Conservation (phyloP, 2,329 filamentous ascomycete species). For the Hirsutella rhossiliensis region DNA sequence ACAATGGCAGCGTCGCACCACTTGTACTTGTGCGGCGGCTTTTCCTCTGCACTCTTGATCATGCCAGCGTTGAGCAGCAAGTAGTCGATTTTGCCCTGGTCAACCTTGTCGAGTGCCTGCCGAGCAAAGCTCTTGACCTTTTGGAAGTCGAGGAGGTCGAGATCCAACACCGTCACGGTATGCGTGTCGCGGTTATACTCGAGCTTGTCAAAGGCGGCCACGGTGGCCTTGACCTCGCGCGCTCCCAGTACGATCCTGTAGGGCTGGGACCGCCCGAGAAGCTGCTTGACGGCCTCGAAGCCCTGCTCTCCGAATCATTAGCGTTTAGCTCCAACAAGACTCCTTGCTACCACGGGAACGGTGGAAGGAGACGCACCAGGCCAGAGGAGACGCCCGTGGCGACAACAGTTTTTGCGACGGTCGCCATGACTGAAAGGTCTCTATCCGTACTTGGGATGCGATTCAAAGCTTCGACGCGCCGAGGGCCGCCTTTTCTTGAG, state of each 20-base stretch:
- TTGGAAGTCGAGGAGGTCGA: constrained; percentile 33
- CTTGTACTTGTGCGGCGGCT: constrained; percentile 26
- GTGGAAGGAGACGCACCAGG: neutral
- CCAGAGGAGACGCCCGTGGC: constrained; percentile 2
- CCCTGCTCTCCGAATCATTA: constrained; percentile 23
- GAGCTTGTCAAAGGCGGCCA: constrained; percentile 28
- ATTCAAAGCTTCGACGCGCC: no score
- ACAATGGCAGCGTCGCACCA: constrained; percentile 40
- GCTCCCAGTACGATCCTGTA: constrained; percentile 38
- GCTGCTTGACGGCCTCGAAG: constrained; percentile 39
- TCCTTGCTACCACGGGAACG: neutral
- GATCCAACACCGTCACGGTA: constrained; percentile 30
- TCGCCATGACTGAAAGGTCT: neutral
- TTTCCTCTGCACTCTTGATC: constrained; percentile 20
- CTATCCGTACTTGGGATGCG: neutral
- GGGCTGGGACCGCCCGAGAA: constrained; percentile 30
- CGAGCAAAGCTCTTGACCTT: constrained; percentile 34
- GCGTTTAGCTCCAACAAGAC: neutral
- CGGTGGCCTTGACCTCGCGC: constrained; percentile 27
- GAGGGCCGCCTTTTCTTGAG: no score
- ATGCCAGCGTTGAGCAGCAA: constrained; percentile 37
- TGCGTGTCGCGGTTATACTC: constrained; percentile 27
- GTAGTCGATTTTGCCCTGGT: constrained; percentile 30
- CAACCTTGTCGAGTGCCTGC: constrained; percentile 28
- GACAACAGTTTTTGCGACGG: constrained; percentile 2